phyloP scores from a whole-genome alignment of 2,329 filamentous ascomycete genomes.

The Aureobasidium sp. region DNA sequence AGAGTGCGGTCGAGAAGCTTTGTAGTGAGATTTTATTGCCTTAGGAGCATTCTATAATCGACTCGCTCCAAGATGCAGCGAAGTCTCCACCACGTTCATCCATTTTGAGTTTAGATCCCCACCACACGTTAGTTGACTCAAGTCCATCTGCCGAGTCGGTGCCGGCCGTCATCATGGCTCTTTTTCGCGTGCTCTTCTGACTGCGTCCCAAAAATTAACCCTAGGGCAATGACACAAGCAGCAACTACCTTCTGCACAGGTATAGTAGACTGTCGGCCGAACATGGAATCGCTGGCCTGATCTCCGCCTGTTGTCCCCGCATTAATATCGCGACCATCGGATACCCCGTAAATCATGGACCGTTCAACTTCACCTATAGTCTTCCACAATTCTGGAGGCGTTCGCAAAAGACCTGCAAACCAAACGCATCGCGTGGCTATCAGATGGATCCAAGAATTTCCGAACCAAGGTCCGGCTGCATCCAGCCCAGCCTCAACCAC shows the following conservation, averaged over 20 bases:
- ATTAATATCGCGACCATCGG: background rate
- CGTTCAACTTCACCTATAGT: background rate
- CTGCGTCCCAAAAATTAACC: background rate
- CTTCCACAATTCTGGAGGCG: conserved; percentile 5
- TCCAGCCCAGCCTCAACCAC: background rate
- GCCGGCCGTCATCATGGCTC: background rate
- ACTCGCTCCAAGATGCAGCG: background rate
- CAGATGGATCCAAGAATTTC: conserved; percentile 19
- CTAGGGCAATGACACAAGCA: conserved; percentile 7
- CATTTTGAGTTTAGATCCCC: conserved; percentile 4
- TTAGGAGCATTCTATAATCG: background rate
- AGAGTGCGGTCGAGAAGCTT: no score
- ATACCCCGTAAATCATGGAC: background rate
- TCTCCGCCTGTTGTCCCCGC: background rate
- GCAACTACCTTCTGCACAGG: background rate
- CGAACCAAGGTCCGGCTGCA: background rate
- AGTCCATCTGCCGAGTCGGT: background rate
- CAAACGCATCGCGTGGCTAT: background rate
- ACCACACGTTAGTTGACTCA: background rate
- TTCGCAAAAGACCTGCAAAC: conserved; percentile 8
- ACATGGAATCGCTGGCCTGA: conserved; percentile 1
- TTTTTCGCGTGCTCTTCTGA: background rate
- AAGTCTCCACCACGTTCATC: background rate
- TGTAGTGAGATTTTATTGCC: no score
- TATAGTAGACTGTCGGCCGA: background rate